A percentile compares a stretch with the other conserved stretches of the same genome.
phyloP scores from a whole-genome alignment of 225 moss, liverwort and hornwort genomes.

The Physcomitrium patens region DNA sequence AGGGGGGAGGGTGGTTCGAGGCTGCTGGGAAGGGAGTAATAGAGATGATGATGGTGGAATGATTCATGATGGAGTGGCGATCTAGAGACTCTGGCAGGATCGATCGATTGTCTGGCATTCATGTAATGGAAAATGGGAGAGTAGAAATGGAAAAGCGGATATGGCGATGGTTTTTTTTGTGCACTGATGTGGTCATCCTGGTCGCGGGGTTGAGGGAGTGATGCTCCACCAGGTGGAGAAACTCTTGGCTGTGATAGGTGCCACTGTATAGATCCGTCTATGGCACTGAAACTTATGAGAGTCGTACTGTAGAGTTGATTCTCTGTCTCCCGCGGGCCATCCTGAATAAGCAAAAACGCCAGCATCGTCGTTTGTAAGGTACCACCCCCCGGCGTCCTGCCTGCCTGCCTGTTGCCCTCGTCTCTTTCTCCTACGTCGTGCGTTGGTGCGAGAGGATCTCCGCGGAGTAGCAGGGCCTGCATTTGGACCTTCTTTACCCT shows the following conservation, averaged over 20 bases:
- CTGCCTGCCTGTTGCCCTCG: background rate
- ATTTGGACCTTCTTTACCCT: conserved; percentile 25
- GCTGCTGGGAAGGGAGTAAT: background rate
- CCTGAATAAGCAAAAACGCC: conserved; percentile 54
- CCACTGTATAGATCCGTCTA: conserved; percentile 25
- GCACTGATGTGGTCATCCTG: background rate
- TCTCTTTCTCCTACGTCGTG: conserved; percentile 25
- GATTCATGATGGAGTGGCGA: conserved; percentile 37
- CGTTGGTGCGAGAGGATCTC: conserved; percentile 36
- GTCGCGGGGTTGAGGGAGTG: background rate
- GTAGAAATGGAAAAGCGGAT: background rate
- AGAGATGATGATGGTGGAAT: conserved; percentile 17
- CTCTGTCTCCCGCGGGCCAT: conserved; percentile 17
- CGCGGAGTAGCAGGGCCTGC: background rate
- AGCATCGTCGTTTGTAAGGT: conserved; percentile 18
- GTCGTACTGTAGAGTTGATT: conserved; percentile 54
- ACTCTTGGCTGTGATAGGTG: background rate
- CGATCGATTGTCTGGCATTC: conserved; percentile 26
- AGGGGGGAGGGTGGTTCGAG: background rate
- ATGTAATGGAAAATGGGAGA: background rate
- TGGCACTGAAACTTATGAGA: conserved; percentile 8
- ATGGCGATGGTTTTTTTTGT: conserved; percentile 22
- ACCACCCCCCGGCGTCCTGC: background rate
- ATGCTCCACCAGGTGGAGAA: background rate
- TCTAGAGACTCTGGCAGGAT: conserved; percentile 8